These are phyloP conservation scores for Colletotrichum sp. DNA, from an alignment of 2,329 filamentous ascomycete species.

Conservation along the genomic window DNA sequence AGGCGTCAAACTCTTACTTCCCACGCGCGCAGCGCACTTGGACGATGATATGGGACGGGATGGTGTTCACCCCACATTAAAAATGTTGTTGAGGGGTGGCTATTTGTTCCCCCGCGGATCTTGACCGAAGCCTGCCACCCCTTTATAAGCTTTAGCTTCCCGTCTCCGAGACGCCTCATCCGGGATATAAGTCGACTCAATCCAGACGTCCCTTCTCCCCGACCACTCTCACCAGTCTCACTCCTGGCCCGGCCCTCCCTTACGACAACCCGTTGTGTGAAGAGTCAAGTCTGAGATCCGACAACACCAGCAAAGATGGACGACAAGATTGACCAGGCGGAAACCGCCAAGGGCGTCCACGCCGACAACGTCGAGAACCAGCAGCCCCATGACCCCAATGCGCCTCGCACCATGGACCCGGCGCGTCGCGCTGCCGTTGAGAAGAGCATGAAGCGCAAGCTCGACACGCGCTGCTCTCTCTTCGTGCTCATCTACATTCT, in stretches of 20 bases:
- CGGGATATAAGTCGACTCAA: background rate
- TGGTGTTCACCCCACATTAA: constrained; percentile 14
- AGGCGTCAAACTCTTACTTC: background rate
- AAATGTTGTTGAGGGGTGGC: constrained; percentile 8
- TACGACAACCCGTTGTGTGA: background rate
- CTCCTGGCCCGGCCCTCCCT: background rate
- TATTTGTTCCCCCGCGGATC: constrained; percentile 12
- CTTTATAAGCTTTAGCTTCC: constrained; percentile 4
- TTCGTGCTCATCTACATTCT: constrained; percentile 77
- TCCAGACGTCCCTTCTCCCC: constrained; percentile 2
- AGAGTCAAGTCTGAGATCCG: constrained; percentile 2
- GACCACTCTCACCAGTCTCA: background rate
- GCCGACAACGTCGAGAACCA: constrained; percentile 7
- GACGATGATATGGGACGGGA: background rate
- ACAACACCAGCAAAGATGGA: constrained; percentile 10
- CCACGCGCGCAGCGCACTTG: background rate
- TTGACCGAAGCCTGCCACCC: constrained; percentile 6
- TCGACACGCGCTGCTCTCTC: constrained; percentile 71
- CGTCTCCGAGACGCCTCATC: background rate
- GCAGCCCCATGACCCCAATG: background rate
- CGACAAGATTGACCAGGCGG: constrained; percentile 6
- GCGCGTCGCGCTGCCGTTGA: constrained; percentile 64
- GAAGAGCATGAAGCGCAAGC: constrained; percentile 70
- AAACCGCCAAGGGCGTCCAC: background rate
- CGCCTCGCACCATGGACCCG: constrained; percentile 32